Evolutionary conservation across 805 yeast species (phyloP), one percentile per base, ranked within the genome.

Genomic region (Ogataea saltuana): DNA sequence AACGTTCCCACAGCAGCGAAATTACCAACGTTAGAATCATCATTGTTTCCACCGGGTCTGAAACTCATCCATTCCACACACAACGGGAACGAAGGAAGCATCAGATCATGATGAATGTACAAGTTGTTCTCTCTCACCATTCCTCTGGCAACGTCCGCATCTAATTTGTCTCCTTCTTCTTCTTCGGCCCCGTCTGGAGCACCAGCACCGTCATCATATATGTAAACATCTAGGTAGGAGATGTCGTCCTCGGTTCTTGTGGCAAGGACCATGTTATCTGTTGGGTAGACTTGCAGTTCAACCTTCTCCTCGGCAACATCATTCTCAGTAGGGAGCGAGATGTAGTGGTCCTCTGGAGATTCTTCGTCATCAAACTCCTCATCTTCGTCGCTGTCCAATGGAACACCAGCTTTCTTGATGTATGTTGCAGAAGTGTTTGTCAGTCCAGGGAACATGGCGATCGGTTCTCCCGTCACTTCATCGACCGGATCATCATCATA

Each of bases 1-100:
- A 93, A 91, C 2, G 98, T 87, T 61, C 98, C 98, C 51, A 93
- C 73, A 11, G 99, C 99, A 2, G 95, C 98, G 66, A 88, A 89
- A 66, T 89, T 93, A 9, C 95, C 97, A 22, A 81, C 68, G 48
- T 79, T 76, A 3, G 60, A 52, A 17, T 67, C 68, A 31, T 69
- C 70, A 26, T 70, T 69, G 11, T 65, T 54, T 16, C 64, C 69
- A 11, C 72, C 76, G 23, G 95, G 91, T 48, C 72, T 75, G 63
- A 76, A 85, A 64, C 88, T 85, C 50, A 93, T 64, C 98, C 98
- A 91, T 66, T 93, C 99, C 25, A 90, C 90, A 63, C 97, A 88
- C 48, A 93, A 74, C 31, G 99, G 99, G 75, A 93, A 91, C 2
- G 97, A 85, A 1, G 99, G 99, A 48, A 93, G 75, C 97, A 93